A percentile compares a stretch with the other conserved stretches of the same genome.
Conservation (phyloP, 306 rosid species). For the Ochetophila trinervis region DNA sequence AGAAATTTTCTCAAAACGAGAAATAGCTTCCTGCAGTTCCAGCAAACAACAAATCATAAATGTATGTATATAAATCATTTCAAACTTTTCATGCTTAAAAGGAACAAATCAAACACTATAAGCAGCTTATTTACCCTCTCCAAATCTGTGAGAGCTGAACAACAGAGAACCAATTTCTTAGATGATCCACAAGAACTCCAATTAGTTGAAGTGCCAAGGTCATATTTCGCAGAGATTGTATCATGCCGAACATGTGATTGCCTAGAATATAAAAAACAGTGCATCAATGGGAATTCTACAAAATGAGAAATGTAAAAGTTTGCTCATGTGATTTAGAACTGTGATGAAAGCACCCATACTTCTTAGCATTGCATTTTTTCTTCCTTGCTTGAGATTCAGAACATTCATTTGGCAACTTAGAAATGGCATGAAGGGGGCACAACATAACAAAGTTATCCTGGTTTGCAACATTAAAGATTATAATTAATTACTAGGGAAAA, state of each 20-base stretch:
- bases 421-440: conserved; percentile 74
- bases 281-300: conserved; percentile 11
- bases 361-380: conserved; percentile 32
- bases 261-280: conserved; percentile 26
- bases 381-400: conserved; percentile 43
- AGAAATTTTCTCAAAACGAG: conserved; percentile 59
- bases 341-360: conserved; percentile 18
- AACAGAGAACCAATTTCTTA: conserved; percentile 75
- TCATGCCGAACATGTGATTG: conserved; percentile 13
- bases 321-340: conserved; percentile 1
- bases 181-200: conserved; percentile 37
- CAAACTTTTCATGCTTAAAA: background rate
- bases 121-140: conserved; percentile 63
- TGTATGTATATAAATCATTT: background rate
- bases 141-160: conserved; percentile 70
- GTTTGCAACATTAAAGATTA: conserved; percentile 11
- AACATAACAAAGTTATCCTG: conserved; percentile 89
- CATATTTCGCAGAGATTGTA: conserved; percentile 30
- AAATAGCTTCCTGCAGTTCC: conserved; percentile 57
- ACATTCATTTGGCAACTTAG: conserved; percentile 57
- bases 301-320: background rate
- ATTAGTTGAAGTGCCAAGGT: conserved; percentile 15
- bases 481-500: background rate
- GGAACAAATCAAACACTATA: background rate
- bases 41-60: conserved; percentile 16